Evolutionary conservation across 345 rosid genomes (phyloP), one percentile per base, ranked within the genome.

Genomic region (Moricandia moricandioides): DNA sequence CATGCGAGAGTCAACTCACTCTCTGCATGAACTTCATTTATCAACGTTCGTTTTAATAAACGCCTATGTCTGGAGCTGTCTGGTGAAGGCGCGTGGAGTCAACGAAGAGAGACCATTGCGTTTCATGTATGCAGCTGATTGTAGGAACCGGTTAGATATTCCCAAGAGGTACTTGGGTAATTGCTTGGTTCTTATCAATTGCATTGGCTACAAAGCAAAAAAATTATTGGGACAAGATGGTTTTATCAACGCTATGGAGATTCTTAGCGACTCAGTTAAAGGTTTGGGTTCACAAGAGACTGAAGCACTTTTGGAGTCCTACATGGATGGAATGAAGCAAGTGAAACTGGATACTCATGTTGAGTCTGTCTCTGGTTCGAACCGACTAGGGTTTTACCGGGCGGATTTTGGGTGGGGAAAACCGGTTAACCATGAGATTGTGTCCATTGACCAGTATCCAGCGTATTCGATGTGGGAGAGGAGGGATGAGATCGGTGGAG

Each of bases 91-190:
- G 0, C 65, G n/a, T 29, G 81, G 78, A 16, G 71, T 66, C 1
- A 63, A 71, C 0, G 12, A 6, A 9, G 43, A 69, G 4, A 31
- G 72, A 51, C 27, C 4, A 1, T 69, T 85, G 14, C 0, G 13
- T 26, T 56, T 56, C 61, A 56, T 24, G 61, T 56, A 56, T 7
- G 16, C 61, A 11, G 62, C 69, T 5, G 82, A 83, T 59, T 76
- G 51, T 24, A 78, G 85, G 33, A 6, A 17, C 17, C 78, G 79
- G n/a, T 65, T 79, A 55, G 67, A 79, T 21, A 7, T 79, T 6
- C 79, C 82, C 0, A 11, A 7, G 6, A 79, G 57, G 4, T 83
- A 83, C 30, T 81, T 83, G 3, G 86, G 88, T 13, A 83, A 73
- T 26, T 83, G 79, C 8, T 29, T 69, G 7, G 8, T 14, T 13